These are phyloP conservation scores for Gaertneriomyces sp. DNA, from an alignment of 192 early-diverging fungal genomes.

Conservation along the genomic window DNA sequence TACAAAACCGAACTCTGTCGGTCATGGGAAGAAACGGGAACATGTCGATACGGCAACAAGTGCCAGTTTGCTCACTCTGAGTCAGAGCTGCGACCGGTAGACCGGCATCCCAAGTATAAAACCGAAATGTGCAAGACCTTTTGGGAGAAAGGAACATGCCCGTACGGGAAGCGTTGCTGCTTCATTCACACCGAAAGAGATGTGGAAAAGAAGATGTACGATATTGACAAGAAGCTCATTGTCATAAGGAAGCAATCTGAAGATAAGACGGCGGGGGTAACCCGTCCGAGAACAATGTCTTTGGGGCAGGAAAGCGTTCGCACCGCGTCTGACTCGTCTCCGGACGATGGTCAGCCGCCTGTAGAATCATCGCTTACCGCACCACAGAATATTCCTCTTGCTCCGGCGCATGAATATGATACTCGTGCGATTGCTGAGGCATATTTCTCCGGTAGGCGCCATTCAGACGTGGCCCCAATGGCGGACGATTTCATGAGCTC, in stretches of 20 bases:
- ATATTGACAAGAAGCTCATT: conserved; percentile 20
- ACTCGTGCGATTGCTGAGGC: conserved; percentile 30
- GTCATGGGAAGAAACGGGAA: conserved; percentile 55
- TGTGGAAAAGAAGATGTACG: conserved; percentile 19
- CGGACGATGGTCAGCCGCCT: background rate
- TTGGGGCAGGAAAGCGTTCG: background rate
- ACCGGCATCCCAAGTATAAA: conserved; percentile 91
- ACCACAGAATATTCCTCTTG: background rate
- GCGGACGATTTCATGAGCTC: conserved; percentile 7
- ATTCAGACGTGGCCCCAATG: conserved; percentile 10
- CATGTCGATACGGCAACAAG: conserved; percentile 75
- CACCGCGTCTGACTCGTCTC: background rate
- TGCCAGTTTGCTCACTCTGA: conserved; percentile 93
- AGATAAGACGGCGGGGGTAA: background rate
- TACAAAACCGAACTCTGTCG: conserved; percentile 78
- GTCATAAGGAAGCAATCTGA: conserved; percentile 1
- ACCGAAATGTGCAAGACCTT: conserved; percentile 92
- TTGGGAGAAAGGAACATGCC: conserved; percentile 82
- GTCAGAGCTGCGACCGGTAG: conserved; percentile 72
- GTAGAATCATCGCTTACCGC: background rate
- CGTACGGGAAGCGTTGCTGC: conserved; percentile 91
- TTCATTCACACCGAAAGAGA: conserved; percentile 71
- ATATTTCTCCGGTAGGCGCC: conserved; percentile 27
- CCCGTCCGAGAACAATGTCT: background rate
- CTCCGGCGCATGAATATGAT: conserved; percentile 12